Base-by-base conservation (phyloP, 345 rosid species). In the Bruguiera parviflora region DNA sequence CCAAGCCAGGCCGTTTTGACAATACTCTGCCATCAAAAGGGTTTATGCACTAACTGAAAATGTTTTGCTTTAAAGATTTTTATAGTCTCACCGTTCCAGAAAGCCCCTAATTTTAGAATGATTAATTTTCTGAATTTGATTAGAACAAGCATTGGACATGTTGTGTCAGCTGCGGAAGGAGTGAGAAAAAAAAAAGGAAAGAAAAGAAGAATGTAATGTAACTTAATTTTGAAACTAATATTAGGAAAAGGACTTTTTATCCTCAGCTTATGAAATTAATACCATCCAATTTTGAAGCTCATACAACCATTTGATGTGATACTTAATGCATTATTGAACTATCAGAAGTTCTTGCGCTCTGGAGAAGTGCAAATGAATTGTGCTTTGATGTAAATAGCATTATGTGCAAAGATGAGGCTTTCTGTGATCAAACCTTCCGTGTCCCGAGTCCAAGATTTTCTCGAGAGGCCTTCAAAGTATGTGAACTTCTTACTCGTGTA, bases 321-420 rank as follows among this genome's bases (percentile, higher is more conserved):
- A 31, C 29, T 11, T 46, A 18, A 60, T 81, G 70, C 53, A 71
- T 77, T 58, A 18, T 73, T 75, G 70, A 11, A 58, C 67, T 49
- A 35, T 10, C 80, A 94, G 98, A 87, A 77, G 77, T 86, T 75
- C 87, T 87, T 72, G 81, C 83, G 72, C 82, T 85, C 35, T 91
- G 98, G 97, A 75, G 83, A 85, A 78, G 59, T 75, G 89, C 82
- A 33, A 82, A 86, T 79, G 96, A 88, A 1, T 96, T 91, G 61
- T 94, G 97, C 82, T 88, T 94, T 61, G 98, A 94, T 81, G 98
- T 94, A 75, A 97, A 94, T 83, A 89, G 98, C 83, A 91, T 96
- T 5, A 97, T 91, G 25, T 94, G 98, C 68, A 59, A 83, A 61
- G 97, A 94, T 73, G 98, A 94, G 84, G 79, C 82, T 95, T 49